Evolutionary conservation across 1,139 yeast genomes (phyloP).

Genomic region (Hansenula lynferdii): DNA sequence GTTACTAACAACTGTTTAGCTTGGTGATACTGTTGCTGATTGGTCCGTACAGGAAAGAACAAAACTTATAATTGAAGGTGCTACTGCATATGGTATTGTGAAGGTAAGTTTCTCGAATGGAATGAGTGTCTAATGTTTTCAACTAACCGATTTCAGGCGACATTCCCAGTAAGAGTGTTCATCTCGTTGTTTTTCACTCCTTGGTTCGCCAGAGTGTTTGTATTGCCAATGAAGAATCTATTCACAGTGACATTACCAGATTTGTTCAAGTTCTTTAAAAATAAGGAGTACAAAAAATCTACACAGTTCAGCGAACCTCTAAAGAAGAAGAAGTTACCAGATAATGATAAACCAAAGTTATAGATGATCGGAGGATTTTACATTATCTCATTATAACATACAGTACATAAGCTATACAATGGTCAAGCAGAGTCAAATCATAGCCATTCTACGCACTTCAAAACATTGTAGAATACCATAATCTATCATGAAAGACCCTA

Average conservation of each 20-base stretch:
- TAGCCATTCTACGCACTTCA: too few species aligned
- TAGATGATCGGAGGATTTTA: too few species aligned
- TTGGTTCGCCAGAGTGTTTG: constrained; percentile 54
- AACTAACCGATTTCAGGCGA: constrained; percentile 18
- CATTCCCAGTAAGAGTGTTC: constrained; percentile 56
- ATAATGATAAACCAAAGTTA: constrained; percentile 1
- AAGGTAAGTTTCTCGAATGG: constrained; percentile 33
- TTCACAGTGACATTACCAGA: neutral
- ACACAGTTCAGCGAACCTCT: neutral
- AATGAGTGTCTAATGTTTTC: neutral
- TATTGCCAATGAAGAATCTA: constrained; percentile 37
- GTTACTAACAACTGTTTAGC: constrained; percentile 11
- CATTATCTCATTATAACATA: too few species aligned
- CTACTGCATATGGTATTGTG: constrained; percentile 78
- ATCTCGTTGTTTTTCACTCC: constrained; percentile 61
- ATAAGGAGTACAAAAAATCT: neutral
- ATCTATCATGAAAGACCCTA: too few species aligned
- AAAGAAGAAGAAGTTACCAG: neutral
- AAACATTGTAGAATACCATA: too few species aligned
- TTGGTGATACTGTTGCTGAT: constrained; percentile 27
- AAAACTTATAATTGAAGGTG: constrained; percentile 70
- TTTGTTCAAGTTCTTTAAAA: neutral
- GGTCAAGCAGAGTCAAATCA: too few species aligned
- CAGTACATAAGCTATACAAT: too few species aligned
- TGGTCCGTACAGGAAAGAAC: constrained; percentile 48